Conservation (phyloP, 2,329 filamentous ascomycete species). For the Trichoderma sp. region DNA sequence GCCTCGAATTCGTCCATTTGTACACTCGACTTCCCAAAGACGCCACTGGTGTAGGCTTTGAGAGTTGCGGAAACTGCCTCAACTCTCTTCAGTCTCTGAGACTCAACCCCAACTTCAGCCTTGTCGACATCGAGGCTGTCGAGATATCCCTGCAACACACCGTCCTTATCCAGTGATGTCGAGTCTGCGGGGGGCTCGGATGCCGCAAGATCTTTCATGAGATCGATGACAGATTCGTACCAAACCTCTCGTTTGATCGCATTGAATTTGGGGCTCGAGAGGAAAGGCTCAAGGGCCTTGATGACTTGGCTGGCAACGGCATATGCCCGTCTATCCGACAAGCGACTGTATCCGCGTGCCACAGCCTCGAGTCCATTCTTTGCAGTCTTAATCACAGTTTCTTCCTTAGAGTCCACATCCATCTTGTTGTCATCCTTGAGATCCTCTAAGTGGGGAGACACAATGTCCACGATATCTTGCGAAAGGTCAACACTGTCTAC, state of each 20-base stretch:
- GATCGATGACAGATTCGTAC: constrained; percentile 49
- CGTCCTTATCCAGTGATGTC: constrained; percentile 21
- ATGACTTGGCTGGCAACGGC: constrained; percentile 42
- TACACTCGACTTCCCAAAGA: constrained; percentile 37
- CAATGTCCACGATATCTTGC: constrained; percentile 62
- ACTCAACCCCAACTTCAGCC: constrained; percentile 49
- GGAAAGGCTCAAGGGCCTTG: constrained; percentile 40
- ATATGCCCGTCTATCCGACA: constrained; percentile 37
- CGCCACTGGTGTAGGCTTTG: constrained; percentile 42
- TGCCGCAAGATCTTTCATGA: constrained; percentile 44
- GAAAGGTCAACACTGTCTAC: constrained; percentile 70
- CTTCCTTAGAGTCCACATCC: constrained; percentile 62
- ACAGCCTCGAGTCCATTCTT: constrained; percentile 52
- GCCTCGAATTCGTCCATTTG: constrained; percentile 32
- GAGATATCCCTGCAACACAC: constrained; percentile 40
- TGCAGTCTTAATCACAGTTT: constrained; percentile 43
- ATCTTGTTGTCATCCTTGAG: constrained; percentile 60
- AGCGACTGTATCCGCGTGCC: constrained; percentile 48
- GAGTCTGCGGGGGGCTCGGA: constrained; percentile 24
- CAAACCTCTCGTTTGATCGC: constrained; percentile 50
- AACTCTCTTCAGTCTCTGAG: constrained; percentile 48
- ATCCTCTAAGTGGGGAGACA: constrained; percentile 61
- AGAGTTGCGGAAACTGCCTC: constrained; percentile 45
- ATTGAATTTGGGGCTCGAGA: constrained; percentile 39
- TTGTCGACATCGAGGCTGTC: constrained; percentile 47